Conservation (phyloP, 2,329 filamentous ascomycete genomes). For the Gaeumannomyces sp. region DNA sequence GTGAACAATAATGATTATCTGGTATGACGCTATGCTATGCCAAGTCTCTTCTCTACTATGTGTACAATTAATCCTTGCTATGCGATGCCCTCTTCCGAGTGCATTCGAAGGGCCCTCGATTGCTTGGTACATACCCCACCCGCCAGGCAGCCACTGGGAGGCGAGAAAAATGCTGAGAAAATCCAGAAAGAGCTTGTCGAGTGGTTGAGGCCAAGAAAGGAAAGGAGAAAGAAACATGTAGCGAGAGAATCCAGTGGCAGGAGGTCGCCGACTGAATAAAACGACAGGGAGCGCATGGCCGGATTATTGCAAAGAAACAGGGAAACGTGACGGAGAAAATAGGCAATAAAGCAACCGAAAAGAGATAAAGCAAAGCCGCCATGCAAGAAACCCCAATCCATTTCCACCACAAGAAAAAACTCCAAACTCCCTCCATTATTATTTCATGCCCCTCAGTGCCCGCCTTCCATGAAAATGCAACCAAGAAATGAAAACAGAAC, state of each 20-base stretch:
- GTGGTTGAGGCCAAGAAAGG: too few species aligned
- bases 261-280: background rate
- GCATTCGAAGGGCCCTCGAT: background rate
- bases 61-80: background rate
- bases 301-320: background rate
- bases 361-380: background rate
- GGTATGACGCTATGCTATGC: background rate
- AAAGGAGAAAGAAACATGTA: background rate
- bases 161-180: too few species aligned
- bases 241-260: background rate
- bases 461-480: background rate
- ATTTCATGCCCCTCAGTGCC: background rate
- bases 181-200: too few species aligned
- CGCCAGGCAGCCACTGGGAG: too few species aligned
- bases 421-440: background rate
- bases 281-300: background rate
- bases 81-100: background rate
- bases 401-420: background rate
- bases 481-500: background rate
- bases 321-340: background rate
- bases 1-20: background rate
- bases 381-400: background rate
- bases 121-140: background rate
- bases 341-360: background rate
- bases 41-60: background rate